Conservation (phyloP, 306 rosid species). For the Neltuma alba region DNA sequence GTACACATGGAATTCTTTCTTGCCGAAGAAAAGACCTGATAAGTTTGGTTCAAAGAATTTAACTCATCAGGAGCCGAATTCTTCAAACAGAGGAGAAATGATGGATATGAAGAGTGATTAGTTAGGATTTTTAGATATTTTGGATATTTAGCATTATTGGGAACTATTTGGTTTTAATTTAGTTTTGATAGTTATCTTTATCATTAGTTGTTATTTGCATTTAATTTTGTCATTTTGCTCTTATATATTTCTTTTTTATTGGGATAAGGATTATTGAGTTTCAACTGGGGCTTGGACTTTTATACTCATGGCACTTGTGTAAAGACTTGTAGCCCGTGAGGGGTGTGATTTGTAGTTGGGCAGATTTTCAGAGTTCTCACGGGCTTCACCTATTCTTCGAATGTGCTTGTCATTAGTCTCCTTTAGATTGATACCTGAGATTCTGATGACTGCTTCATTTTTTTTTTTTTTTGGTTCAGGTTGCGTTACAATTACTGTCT, state of each 20-base stretch:
- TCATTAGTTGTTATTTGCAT: no score
- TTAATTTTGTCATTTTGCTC: no score
- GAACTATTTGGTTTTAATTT: no score
- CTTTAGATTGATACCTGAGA: background rate
- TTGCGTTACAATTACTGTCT: slow-evolving; percentile 70
- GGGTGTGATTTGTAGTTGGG: slow-evolving; percentile 22
- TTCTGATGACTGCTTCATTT: slow-evolving; percentile 43
- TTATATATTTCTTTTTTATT: background rate
- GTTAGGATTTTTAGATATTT: no score
- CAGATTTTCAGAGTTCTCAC: slow-evolving; percentile 20
- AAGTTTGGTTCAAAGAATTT: slow-evolving; percentile 16
- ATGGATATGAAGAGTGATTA: no score
- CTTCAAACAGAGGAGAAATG: no score
- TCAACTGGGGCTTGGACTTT: slow-evolving; percentile 20
- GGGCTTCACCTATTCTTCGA: slow-evolving; percentile 16
- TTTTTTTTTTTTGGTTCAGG: slow-evolving; percentile 50
- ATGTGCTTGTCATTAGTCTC: background rate
- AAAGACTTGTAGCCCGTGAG: slow-evolving; percentile 8
- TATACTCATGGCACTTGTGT: slow-evolving; percentile 21
- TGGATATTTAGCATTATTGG: no score
- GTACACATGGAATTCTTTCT: background rate
- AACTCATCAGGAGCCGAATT: no score
- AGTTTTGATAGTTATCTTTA: no score
- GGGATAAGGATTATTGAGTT: slow-evolving; percentile 10
- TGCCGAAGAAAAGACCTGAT: slow-evolving; percentile 6